Percentiles rank a stretch among this genome's conserved stretches.
Evolutionary conservation across 305 asterid species (phyloP).

Genomic region (Fraxinus paxiana): DNA sequence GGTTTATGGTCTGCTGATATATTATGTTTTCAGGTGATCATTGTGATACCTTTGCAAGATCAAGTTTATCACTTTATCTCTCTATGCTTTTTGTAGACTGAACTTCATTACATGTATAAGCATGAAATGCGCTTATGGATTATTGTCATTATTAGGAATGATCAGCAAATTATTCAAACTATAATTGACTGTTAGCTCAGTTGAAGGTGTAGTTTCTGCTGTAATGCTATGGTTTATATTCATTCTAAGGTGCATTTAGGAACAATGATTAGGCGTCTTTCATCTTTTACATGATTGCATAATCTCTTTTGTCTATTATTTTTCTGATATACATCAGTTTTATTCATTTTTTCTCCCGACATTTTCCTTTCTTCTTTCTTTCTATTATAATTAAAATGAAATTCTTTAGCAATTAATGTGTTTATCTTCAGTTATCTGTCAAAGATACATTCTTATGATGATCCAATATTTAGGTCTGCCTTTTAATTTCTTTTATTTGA

Average conservation of each 20-base stretch:
- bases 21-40: slow-evolving; percentile 80
- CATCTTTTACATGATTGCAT: slow-evolving; percentile 5
- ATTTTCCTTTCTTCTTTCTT: not conserved
- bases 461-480: slow-evolving; percentile 16
- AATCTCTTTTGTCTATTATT: slow-evolving; percentile 13
- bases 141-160: not conserved
- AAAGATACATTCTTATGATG: slow-evolving; percentile 2
- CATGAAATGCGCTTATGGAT: slow-evolving; percentile 5
- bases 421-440: not conserved
- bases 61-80: not conserved
- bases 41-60: slow-evolving; percentile 23
- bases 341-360: not conserved
- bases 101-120: not conserved
- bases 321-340: not conserved
- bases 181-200: not conserved
- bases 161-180: not conserved
- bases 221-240: not conserved
- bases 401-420: not conserved
- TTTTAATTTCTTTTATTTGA: slow-evolving; percentile 19
- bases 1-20: slow-evolving; percentile 97
- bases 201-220: not conserved
- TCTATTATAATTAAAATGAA: not conserved
- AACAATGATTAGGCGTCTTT: slow-evolving; percentile 10
- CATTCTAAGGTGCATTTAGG: not conserved
- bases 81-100: slow-evolving; percentile 8